A percentile compares a stretch with the other conserved stretches of the same genome.
These are phyloP conservation scores for Plantago coronopus DNA, from an alignment of 305 asterid genomes.

Conservation along the genomic window DNA sequence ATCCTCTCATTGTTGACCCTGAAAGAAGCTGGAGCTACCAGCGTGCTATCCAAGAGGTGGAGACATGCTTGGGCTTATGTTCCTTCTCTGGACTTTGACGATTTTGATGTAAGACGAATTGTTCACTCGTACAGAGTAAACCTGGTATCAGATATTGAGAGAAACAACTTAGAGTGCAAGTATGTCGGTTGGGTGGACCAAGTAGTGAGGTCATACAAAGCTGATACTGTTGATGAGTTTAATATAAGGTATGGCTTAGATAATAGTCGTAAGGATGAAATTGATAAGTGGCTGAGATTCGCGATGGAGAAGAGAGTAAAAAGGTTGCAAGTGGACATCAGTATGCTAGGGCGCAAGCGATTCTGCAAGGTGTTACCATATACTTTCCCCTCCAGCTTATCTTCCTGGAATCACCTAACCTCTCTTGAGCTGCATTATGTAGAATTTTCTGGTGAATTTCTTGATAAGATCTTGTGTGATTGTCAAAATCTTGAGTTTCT, in stretches of 20 bases:
- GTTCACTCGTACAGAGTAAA: background rate
- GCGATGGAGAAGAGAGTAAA: slow-evolving; percentile 4
- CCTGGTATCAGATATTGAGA: background rate
- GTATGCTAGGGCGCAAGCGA: no score
- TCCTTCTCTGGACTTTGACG: background rate
- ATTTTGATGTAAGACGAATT: background rate
- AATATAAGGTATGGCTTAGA: background rate
- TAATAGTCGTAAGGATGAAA: background rate
- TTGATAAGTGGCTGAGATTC: slow-evolving; percentile 1
- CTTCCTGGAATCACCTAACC: background rate
- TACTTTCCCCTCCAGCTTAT: background rate
- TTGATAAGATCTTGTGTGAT: background rate
- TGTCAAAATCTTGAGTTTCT: slow-evolving; percentile 1
- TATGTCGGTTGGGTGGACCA: slow-evolving; percentile 1
- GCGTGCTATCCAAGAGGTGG: slow-evolving; percentile 6
- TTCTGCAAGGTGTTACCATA: background rate
- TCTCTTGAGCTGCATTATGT: background rate
- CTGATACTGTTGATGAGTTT: background rate
- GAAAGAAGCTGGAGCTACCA: background rate
- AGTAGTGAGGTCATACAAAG: background rate
- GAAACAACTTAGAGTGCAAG: background rate
- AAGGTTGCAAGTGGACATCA: background rate
- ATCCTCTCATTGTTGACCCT: no score
- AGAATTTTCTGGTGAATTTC: background rate
- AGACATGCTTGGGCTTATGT: background rate